Conservation (phyloP, 768 basidiomycete genomes). For the Boletus eberwhitei region DNA sequence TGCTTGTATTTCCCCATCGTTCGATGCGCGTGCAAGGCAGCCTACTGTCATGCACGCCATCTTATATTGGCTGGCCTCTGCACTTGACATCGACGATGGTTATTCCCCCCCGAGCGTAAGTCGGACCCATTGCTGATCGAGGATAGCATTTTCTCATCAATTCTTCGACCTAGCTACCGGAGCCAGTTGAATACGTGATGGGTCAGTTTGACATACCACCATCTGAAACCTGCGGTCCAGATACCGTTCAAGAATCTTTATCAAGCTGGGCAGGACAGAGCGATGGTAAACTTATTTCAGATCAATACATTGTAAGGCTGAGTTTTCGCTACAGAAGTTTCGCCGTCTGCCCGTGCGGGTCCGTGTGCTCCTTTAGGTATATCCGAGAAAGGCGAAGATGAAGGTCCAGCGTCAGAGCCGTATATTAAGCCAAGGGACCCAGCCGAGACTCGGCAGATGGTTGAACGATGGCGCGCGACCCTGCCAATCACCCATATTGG, state of each 20-base stretch:
- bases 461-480: constrained; percentile 32
- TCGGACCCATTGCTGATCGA: neutral
- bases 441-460: constrained; percentile 26
- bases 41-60: constrained; percentile 53
- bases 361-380: constrained; percentile 8
- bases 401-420: constrained; percentile 1
- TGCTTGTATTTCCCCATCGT: constrained; percentile 49
- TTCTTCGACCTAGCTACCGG: constrained; percentile 23
- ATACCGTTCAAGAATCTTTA: constrained; percentile 24
- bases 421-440: constrained; percentile 25
- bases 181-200: constrained; percentile 31
- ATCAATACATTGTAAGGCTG: neutral
- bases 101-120: constrained; percentile 27
- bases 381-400: constrained; percentile 23
- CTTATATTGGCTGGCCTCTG: constrained; percentile 56
- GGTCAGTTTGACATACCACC: constrained; percentile 25
- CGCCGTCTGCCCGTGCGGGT: constrained; percentile 20
- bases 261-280: constrained; percentile 32
- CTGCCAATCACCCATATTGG: constrained; percentile 15
- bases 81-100: constrained; percentile 34
- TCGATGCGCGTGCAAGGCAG: constrained; percentile 36
- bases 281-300: constrained; percentile 19
- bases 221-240: constrained; percentile 17
- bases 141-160: neutral
- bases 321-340: constrained; percentile 17